A percentile compares a stretch with the other conserved stretches of the same genome.
Evolutionary conservation across 176 grass and related monocot species (phyloP).

Genomic region (Melocanna baccifera): DNA sequence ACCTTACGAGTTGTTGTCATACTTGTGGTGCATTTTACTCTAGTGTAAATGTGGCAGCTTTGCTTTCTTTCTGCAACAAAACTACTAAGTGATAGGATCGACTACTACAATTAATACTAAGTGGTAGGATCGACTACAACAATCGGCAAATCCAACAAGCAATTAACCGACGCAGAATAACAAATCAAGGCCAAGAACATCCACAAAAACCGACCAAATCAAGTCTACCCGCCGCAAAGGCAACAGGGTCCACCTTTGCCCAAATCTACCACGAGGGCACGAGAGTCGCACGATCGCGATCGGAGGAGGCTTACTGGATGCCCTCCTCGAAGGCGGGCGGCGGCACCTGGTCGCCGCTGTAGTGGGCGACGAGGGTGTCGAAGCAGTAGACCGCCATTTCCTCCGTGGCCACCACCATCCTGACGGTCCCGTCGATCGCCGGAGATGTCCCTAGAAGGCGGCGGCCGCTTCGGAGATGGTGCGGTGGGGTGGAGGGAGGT

Average conservation of each 20-base stretch:
- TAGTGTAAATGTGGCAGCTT: not conserved
- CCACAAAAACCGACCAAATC: not conserved
- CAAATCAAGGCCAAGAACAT: not conserved
- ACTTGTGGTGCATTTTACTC: too few relatives aligned
- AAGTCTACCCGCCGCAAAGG: not conserved
- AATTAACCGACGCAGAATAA: not conserved
- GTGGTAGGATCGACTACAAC: not conserved
- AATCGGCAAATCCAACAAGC: not conserved
- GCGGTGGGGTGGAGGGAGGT: slow-evolving; percentile 5
- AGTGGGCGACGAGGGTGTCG: slow-evolving; percentile 91
- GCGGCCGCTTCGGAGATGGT: slow-evolving; percentile 7
- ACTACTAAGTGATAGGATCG: not conserved
- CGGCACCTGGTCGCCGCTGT: slow-evolving; percentile 65
- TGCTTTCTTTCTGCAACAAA: not conserved
- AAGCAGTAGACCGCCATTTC: slow-evolving; percentile 98
- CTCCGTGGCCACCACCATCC: slow-evolving; percentile 83
- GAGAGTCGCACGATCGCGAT: not conserved
- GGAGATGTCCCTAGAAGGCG: not conserved
- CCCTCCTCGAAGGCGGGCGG: slow-evolving; percentile 83
- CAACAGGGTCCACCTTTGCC: not conserved
- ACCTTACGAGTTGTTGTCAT: too few relatives aligned
- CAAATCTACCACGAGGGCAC: slow-evolving; percentile 25
- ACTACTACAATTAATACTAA: not conserved
- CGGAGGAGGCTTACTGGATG: slow-evolving; percentile 61
- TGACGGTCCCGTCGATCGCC: not conserved